phyloP scores from a whole-genome alignment of 768 basidiomycete species.

The Coprinopsis marcescibilis region DNA sequence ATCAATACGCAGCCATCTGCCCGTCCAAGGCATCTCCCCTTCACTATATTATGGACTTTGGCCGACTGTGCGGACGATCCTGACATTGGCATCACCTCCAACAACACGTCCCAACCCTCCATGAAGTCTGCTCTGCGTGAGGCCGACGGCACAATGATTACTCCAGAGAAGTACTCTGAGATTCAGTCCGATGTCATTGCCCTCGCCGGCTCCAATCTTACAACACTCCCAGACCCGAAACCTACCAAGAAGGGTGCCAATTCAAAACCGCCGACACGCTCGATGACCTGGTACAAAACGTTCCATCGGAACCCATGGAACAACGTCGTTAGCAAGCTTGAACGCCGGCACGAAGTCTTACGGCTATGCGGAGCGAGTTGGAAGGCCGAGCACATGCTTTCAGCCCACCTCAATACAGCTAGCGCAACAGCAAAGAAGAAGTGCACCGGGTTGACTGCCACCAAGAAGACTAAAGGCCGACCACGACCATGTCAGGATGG shows the following conservation, averaged over 20 bases:
- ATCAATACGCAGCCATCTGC: not conserved
- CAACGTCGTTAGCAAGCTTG: not conserved
- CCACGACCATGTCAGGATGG: too few relatives aligned
- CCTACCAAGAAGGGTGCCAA: not conserved
- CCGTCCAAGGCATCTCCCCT: not conserved
- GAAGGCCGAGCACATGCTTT: slow-evolving; percentile 8
- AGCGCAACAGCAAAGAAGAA: not conserved
- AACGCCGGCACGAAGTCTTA: not conserved
- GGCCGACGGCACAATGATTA: not conserved
- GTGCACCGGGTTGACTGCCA: not conserved
- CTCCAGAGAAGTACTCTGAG: not conserved
- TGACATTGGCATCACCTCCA: not conserved
- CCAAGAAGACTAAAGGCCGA: not conserved
- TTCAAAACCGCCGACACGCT: not conserved
- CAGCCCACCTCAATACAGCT: not conserved
- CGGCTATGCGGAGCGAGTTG: slow-evolving; percentile 2
- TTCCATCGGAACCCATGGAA: not conserved
- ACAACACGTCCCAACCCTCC: not conserved
- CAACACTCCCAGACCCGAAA: not conserved
- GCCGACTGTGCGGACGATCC: not conserved
- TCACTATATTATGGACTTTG: not conserved
- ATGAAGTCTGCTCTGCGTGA: slow-evolving; percentile 1
- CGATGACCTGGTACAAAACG: slow-evolving; percentile 5
- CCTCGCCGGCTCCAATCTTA: not conserved
- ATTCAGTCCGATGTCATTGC: not conserved